phyloP scores from a whole-genome alignment of 169 alveolate genomes.

The Cryptosporidium parvum region DNA sequence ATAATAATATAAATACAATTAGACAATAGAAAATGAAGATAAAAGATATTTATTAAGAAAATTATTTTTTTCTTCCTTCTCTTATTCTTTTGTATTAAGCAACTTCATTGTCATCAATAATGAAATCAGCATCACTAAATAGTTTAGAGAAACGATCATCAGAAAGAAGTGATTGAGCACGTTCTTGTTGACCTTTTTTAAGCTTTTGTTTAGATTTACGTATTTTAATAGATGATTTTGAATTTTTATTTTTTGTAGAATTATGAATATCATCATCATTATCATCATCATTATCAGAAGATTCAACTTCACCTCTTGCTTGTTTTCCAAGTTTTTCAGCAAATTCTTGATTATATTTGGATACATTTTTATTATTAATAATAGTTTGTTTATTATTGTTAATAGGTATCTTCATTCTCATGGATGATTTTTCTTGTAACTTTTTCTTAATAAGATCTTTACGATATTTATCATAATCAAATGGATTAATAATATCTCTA shows the following conservation, averaged over 20 bases:
- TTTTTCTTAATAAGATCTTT: constrained; percentile 84
- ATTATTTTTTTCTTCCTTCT: no score
- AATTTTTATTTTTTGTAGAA: not conserved
- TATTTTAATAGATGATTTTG: constrained; percentile 39
- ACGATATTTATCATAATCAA: constrained; percentile 85
- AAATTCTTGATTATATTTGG: constrained; percentile 79
- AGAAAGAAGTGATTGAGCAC: constrained; percentile 77
- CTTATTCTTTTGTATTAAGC: constrained; percentile 25
- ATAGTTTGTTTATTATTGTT: not conserved
- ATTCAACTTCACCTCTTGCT: constrained; percentile 59
- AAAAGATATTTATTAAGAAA: not conserved
- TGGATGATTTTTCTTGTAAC: constrained; percentile 85
- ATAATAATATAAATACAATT: no score
- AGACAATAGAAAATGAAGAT: no score
- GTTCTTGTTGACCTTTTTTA: constrained; percentile 78
- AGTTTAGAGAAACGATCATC: constrained; percentile 88
- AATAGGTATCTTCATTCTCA: constrained; percentile 83
- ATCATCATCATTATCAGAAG: constrained; percentile 38
- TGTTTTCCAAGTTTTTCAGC: constrained; percentile 52
- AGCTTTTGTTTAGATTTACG: constrained; percentile 54
- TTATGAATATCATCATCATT: constrained; percentile 5
- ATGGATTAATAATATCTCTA: constrained; percentile 85
- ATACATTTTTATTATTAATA: constrained; percentile 17
- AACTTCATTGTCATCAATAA: constrained; percentile 84
- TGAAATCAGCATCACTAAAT: constrained; percentile 86